phyloP scores from a whole-genome alignment of 768 basidiomycete species.

The Cubamyces lactineus region DNA sequence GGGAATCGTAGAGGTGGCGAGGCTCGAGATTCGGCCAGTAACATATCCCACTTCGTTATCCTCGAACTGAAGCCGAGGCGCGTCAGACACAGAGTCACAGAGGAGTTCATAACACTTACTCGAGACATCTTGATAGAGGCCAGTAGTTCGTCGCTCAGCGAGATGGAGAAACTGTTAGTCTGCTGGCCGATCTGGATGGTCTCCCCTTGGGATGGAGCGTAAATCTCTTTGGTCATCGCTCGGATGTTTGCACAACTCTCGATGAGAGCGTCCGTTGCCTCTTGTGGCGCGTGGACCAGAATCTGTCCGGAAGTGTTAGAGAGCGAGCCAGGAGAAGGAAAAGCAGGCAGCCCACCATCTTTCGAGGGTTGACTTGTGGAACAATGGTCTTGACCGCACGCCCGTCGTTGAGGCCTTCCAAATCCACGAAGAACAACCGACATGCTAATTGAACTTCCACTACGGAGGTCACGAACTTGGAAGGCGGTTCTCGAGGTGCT shows the following conservation, averaged over 20 bases:
- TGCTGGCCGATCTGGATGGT: constrained; percentile 92
- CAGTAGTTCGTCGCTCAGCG: constrained; percentile 87
- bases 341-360: constrained; percentile 64
- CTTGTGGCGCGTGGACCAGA: constrained; percentile 76
- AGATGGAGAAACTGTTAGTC: constrained; percentile 92
- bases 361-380: constrained; percentile 93
- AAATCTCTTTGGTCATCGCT: constrained; percentile 92
- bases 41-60: constrained; percentile 97
- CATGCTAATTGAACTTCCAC: constrained; percentile 84
- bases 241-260: constrained; percentile 82
- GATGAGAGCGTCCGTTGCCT: constrained; percentile 72
- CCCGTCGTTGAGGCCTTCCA: constrained; percentile 97
- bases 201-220: constrained; percentile 75
- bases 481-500: constrained; percentile 82
- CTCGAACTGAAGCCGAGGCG: constrained; percentile 70
- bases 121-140: constrained; percentile 81
- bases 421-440: constrained; percentile 87
- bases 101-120: constrained; percentile 49
- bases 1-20: constrained; percentile 87
- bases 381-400: constrained; percentile 97
- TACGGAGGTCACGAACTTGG: constrained; percentile 81
- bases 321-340: constrained; percentile 1
- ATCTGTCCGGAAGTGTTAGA: constrained; percentile 55
- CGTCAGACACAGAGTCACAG: background rate
- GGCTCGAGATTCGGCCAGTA: constrained; percentile 81